Percentiles rank a stretch among this genome's conserved stretches.
Conservation (phyloP, 805 yeast genomes). For the Yarrowia sp. region DNA sequence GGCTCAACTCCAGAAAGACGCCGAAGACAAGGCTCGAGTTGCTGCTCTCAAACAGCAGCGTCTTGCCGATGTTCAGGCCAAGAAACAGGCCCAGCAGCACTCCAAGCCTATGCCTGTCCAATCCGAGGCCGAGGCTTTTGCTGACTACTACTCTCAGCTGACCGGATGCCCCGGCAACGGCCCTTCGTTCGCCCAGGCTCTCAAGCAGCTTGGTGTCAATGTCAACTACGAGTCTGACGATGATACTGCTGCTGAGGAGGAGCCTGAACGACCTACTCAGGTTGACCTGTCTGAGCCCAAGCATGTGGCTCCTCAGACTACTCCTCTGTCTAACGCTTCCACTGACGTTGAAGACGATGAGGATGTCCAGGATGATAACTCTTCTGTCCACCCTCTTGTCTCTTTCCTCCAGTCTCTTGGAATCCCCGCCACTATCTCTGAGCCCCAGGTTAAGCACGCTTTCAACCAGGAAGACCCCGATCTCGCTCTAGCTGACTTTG, state of each 20-base stretch:
- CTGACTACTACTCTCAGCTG: slow-evolving; percentile 3
- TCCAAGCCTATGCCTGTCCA: neutral
- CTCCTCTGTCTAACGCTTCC: neutral
- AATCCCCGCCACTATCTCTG: neutral
- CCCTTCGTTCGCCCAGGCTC: slow-evolving; percentile 14
- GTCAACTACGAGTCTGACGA: slow-evolving; percentile 1
- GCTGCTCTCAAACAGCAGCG: neutral
- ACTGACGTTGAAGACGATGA: neutral
- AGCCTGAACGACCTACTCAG: neutral
- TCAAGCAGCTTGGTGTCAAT: slow-evolving; percentile 16
- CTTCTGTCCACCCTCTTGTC: neutral
- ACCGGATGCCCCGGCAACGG: slow-evolving; percentile 4
- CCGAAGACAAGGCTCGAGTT: neutral
- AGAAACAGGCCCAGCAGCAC: neutral
- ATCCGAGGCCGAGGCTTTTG: neutral
- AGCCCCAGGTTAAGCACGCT: slow-evolving; percentile 3
- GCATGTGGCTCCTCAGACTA: neutral
- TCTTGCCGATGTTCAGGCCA: neutral
- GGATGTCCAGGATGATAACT: neutral
- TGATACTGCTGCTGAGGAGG: neutral
- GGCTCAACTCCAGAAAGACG: neutral
- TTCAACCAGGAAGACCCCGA: neutral
- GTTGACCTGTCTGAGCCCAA: neutral
- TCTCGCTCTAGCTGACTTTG: slow-evolving; percentile 13
- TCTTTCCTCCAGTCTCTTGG: slow-evolving; percentile 5